Evolutionary conservation across 2,329 filamentous ascomycete genomes (phyloP).

Genomic region (Ascochyta fabae): DNA sequence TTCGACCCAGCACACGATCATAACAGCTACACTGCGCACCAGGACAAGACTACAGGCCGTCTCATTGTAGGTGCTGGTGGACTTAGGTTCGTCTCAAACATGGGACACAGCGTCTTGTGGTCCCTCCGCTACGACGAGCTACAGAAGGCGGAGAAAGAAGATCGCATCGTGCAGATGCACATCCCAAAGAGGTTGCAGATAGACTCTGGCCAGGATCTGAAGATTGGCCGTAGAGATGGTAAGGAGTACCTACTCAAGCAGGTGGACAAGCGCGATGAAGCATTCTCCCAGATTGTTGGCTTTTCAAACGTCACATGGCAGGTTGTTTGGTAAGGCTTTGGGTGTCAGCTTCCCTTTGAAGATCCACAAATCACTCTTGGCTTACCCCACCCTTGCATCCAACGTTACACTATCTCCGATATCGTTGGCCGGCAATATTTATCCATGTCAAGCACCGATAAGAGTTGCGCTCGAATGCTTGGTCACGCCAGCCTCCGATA

Average conservation of each 20-base stretch:
- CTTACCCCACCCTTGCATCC: conserved; percentile 6
- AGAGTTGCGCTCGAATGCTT: conserved; percentile 13
- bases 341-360: neutral
- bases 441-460: conserved; percentile 15
- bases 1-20: conserved; percentile 20
- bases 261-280: conserved; percentile 37
- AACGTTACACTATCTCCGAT: conserved; percentile 14
- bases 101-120: conserved; percentile 21
- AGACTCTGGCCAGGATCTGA: conserved; percentile 32
- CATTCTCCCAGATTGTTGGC: conserved; percentile 42
- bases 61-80: conserved; percentile 27
- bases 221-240: conserved; percentile 17
- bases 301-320: conserved; percentile 39
- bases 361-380: conserved; percentile 7
- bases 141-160: conserved; percentile 32
- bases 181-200: conserved; percentile 23
- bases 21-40: conserved; percentile 28
- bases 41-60: conserved; percentile 22
- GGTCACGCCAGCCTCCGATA: neutral
- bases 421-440: conserved; percentile 8
- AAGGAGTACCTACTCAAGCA: conserved; percentile 24
- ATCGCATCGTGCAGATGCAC: conserved; percentile 28
- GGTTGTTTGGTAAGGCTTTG: conserved; percentile 34
- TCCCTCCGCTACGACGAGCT: conserved; percentile 25
- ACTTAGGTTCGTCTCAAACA: conserved; percentile 26